A percentile compares a stretch with the other conserved stretches of the same genome.
phyloP scores from a whole-genome alignment of 2,329 filamentous ascomycete species.

The Trichoderma koningii region DNA sequence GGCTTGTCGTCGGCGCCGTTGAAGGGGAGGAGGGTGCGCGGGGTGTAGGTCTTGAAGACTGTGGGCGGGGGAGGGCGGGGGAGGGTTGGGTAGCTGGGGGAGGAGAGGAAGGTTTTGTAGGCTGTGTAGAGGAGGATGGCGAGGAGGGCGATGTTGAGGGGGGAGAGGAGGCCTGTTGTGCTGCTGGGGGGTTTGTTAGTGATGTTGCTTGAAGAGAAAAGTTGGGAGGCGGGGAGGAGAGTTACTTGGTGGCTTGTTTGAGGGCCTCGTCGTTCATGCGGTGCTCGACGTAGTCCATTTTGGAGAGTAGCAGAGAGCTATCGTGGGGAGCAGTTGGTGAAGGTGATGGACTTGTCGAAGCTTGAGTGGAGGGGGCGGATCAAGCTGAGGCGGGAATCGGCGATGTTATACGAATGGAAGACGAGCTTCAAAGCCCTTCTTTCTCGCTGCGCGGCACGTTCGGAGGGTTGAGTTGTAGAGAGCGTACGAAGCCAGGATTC shows the following conservation, averaged over 20 bases:
- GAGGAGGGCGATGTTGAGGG: conserved; percentile 64
- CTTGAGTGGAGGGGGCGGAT: too few relatives aligned
- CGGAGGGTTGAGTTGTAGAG: neutral
- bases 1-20: conserved; percentile 74
- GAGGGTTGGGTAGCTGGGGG: conserved; percentile 49
- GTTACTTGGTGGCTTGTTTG: conserved; percentile 45
- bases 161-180: conserved; percentile 55
- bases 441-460: neutral
- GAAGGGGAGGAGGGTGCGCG: conserved; percentile 78
- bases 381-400: neutral
- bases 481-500: too few relatives aligned
- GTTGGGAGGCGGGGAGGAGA: too few relatives aligned
- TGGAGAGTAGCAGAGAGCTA: neutral
- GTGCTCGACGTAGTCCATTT: conserved; percentile 61
- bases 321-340: too few relatives aligned
- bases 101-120: conserved; percentile 56
- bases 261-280: conserved; percentile 57
- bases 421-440: neutral
- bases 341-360: too few relatives aligned
- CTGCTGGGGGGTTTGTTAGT: neutral
- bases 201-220: neutral
- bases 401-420: neutral
- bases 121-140: conserved; percentile 58
- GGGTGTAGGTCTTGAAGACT: conserved; percentile 72
- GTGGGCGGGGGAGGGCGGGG: conserved; percentile 57